Percentiles rank a stretch among this genome's conserved stretches.
Evolutionary conservation across 371 early-diverging fungal genomes (phyloP).

Genomic region (Paraphysoderma sedebokerense): DNA sequence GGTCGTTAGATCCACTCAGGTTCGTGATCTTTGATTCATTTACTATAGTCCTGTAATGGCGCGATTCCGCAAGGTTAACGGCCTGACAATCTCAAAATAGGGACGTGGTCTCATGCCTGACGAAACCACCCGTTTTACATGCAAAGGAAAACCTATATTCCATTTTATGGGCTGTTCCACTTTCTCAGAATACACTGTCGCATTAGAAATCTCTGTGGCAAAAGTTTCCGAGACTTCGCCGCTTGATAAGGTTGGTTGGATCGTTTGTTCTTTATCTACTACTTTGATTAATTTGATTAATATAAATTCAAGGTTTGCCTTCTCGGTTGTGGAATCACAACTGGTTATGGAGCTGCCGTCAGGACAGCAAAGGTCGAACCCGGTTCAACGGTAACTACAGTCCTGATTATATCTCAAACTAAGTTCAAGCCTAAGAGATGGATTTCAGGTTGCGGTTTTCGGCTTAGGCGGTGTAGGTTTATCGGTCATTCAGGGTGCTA

Average conservation of each 20-base stretch:
- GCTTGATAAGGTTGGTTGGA: conserved; percentile 64
- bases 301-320: no score
- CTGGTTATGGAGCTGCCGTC: conserved; percentile 88
- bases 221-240: conserved; percentile 65
- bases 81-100: no score
- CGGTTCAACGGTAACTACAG: conserved; percentile 31
- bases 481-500: conserved; percentile 76
- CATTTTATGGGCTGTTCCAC: conserved; percentile 96
- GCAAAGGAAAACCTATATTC: conserved; percentile 69
- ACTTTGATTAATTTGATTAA: no score
- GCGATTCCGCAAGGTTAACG: no score
- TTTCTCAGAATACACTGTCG: conserved; percentile 89
- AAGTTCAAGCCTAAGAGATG: not conserved
- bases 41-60: no score
- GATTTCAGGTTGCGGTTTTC: conserved; percentile 58
- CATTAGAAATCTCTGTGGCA: conserved; percentile 75
- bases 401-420: not conserved
- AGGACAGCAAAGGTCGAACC: conserved; percentile 76
- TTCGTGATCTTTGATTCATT: conserved; percentile 5
- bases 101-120: conserved; percentile 93
- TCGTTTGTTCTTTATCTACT: not conserved
- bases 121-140: conserved; percentile 76
- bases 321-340: conserved; percentile 89
- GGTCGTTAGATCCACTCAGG: conserved; percentile 74
- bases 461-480: conserved; percentile 91